Evolutionary conservation across 225 moss, liverwort and hornwort species (phyloP).

Genomic region (Sphagnum contortum): DNA sequence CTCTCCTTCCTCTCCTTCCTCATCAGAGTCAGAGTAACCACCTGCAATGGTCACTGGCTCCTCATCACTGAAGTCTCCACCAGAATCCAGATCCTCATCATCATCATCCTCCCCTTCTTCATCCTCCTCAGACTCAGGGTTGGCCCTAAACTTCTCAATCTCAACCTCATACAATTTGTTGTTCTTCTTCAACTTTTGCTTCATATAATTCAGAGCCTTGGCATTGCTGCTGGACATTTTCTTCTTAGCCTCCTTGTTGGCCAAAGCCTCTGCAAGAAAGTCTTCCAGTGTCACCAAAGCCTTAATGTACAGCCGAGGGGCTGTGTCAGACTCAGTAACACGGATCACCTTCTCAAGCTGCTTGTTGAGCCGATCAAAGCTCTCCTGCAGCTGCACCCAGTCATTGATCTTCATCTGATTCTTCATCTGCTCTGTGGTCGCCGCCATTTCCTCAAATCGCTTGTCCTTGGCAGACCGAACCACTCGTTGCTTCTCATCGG

Average conservation of each 20-base stretch:
- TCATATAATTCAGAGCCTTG: slow-evolving; percentile 93
- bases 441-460: slow-evolving; percentile 79
- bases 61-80: slow-evolving; percentile 49
- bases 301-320: slow-evolving; percentile 86
- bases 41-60: slow-evolving; percentile 21
- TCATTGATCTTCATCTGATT: slow-evolving; percentile 94
- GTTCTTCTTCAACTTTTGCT: slow-evolving; percentile 94
- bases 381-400: slow-evolving; percentile 94
- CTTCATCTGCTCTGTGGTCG: slow-evolving; percentile 87
- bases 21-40: slow-evolving; percentile 46
- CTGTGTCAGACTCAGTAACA: slow-evolving; percentile 57
- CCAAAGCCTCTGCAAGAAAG: slow-evolving; percentile 55
- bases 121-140: slow-evolving; percentile 71
- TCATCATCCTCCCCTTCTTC: slow-evolving; percentile 47
- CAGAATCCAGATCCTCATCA: slow-evolving; percentile 35
- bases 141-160: slow-evolving; percentile 77
- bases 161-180: slow-evolving; percentile 82
- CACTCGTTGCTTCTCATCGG: slow-evolving; percentile 68
- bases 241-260: slow-evolving; percentile 98
- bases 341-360: slow-evolving; percentile 96
- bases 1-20: slow-evolving; percentile 59
- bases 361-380: slow-evolving; percentile 90
- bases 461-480: slow-evolving; percentile 94
- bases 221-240: slow-evolving; percentile 97
- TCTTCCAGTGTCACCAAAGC: slow-evolving; percentile 90